A percentile compares a stretch with the other conserved stretches of the same genome.
Conservation (phyloP, 2,329 filamentous ascomycete genomes). For the Graphilbum sp. region DNA sequence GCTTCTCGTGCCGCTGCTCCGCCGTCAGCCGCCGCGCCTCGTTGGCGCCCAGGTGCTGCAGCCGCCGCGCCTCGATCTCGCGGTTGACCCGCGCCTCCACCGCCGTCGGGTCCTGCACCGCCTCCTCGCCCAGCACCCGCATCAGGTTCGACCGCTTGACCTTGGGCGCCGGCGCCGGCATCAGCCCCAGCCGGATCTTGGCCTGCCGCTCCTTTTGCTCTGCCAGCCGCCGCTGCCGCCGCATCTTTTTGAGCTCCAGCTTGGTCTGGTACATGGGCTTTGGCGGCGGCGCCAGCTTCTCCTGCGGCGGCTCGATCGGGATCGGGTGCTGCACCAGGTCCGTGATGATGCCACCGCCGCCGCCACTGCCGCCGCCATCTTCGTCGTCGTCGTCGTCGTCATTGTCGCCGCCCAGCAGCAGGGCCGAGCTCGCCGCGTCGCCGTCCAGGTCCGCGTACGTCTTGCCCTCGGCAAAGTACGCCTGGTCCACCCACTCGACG, state of each 20-base stretch:
- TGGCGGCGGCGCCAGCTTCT: conserved; percentile 58
- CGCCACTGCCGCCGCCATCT: conserved; percentile 11
- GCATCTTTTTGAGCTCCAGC: conserved; percentile 81
- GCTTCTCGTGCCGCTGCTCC: conserved; percentile 72
- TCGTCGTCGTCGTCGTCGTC: conserved; percentile 34
- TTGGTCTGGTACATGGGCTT: conserved; percentile 88
- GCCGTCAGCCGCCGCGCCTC: conserved; percentile 77
- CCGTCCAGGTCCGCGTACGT: conserved; percentile 50
- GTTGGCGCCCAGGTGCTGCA: conserved; percentile 63
- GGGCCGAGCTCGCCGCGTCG: background rate
- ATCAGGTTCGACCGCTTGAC: conserved; percentile 97
- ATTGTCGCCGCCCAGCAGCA: background rate
- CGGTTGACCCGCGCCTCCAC: conserved; percentile 88
- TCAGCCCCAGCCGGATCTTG: conserved; percentile 81
- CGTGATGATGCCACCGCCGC: conserved; percentile 75
- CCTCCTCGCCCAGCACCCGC: conserved; percentile 82
- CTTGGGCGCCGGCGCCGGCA: conserved; percentile 82
- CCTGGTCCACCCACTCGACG: conserved; percentile 97
- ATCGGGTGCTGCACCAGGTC: conserved; percentile 87
- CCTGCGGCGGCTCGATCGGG: conserved; percentile 77
- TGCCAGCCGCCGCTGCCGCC: conserved; percentile 77
- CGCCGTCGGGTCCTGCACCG: conserved; percentile 89
- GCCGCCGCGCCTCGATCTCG: conserved; percentile 75
- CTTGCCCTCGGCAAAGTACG: conserved; percentile 50
- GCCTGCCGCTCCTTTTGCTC: conserved; percentile 93